Percentiles rank a stretch among this genome's conserved stretches.
phyloP scores from a whole-genome alignment of 129 eudicot species.

The Escallonia rubra region DNA sequence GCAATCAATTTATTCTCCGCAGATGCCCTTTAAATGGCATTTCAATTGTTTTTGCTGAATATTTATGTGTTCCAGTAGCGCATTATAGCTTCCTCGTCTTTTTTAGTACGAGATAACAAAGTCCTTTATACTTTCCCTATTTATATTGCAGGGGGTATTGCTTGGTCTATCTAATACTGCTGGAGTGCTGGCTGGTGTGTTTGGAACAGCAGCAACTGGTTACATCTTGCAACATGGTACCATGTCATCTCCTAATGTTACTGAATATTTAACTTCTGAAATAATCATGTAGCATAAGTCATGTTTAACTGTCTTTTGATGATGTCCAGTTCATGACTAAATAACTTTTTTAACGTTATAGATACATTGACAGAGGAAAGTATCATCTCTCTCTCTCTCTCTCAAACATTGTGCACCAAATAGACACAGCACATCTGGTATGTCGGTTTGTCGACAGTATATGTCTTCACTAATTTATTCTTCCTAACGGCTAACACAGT shows the following conservation, averaged over 20 bases:
- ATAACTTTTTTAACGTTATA: too few species aligned
- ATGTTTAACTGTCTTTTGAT: too few species aligned
- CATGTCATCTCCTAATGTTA: not conserved
- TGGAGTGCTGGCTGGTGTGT: constrained; percentile 92
- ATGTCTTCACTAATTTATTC: too few species aligned
- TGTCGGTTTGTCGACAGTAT: too few species aligned
- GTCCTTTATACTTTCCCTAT: not conserved
- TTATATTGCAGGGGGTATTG: constrained; percentile 59
- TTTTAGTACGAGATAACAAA: not conserved
- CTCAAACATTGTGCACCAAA: too few species aligned
- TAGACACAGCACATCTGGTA: too few species aligned
- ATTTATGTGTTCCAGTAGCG: not conserved
- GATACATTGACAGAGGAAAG: too few species aligned
- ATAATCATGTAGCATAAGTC: too few species aligned
- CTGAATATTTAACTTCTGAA: too few species aligned
- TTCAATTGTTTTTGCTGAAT: not conserved
- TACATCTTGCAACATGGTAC: constrained; percentile 95
- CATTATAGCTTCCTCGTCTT: not conserved
- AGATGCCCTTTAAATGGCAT: not conserved
- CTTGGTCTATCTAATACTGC: constrained; percentile 95
- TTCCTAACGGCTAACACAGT: too few species aligned
- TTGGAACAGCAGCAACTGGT: constrained; percentile 98
- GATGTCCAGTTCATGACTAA: too few species aligned
- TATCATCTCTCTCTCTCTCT: too few species aligned
- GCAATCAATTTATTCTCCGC: not conserved